Conservation (phyloP, 768 basidiomycete species). For the Tricholoma sp. region DNA sequence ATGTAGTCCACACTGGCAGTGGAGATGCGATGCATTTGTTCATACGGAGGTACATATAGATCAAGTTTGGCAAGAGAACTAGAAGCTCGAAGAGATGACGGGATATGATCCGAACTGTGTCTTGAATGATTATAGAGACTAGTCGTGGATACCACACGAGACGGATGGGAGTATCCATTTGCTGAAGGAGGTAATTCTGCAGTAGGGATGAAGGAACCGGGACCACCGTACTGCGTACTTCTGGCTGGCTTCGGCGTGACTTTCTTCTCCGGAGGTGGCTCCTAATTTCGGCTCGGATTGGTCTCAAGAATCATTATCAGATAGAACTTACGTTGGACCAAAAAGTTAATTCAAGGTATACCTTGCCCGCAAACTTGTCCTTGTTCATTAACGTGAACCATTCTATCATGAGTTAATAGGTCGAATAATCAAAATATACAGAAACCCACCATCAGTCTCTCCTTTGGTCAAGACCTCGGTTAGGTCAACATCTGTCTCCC, state of each 20-base stretch:
- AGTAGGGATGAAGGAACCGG: conserved; percentile 66
- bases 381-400: conserved; percentile 92
- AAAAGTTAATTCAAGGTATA: conserved; percentile 95
- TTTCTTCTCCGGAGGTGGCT: conserved; percentile 74
- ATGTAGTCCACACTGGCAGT: conserved; percentile 48
- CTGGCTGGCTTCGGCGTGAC: conserved; percentile 42
- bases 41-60: conserved; percentile 73
- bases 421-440: background rate
- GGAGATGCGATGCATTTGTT: conserved; percentile 39
- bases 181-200: conserved; percentile 28
- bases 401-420: conserved; percentile 42
- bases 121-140: conserved; percentile 33
- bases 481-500: conserved; percentile 84
- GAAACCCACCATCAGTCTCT: conserved; percentile 87
- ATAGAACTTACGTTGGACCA: conserved; percentile 77
- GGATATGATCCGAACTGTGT: conserved; percentile 45
- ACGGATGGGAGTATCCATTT: conserved; percentile 23
- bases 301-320: background rate
- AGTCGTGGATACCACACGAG: conserved; percentile 28
- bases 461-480: conserved; percentile 90
- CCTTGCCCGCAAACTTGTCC: conserved; percentile 91
- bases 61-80: conserved; percentile 57
- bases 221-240: conserved; percentile 67
- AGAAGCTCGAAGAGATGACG: conserved; percentile 58
- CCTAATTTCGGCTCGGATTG: conserved; percentile 36